Percentiles rank a stretch among this genome's conserved stretches.
phyloP scores from a whole-genome alignment of 352 stramenopile genomes.

The Lagenidium sp. region DNA sequence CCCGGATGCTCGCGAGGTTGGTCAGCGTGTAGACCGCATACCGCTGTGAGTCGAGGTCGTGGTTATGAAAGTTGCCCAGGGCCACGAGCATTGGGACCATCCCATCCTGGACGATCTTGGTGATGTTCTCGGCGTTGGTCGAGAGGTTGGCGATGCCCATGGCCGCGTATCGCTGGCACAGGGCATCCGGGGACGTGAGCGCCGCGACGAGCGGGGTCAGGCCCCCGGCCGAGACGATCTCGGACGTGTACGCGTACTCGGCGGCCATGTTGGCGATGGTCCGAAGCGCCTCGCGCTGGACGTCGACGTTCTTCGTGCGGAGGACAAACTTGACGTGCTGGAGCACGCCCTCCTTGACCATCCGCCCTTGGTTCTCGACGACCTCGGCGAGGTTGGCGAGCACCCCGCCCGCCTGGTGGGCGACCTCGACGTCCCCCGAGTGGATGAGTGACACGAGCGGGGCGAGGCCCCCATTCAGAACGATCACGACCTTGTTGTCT shows the following conservation, averaged over 20 bases:
- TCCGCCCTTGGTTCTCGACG: conserved; percentile 91
- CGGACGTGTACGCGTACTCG: conserved; percentile 89
- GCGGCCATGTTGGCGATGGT: conserved; percentile 94
- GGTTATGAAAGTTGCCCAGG: conserved; percentile 76
- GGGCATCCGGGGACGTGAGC: conserved; percentile 86
- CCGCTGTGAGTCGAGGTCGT: conserved; percentile 88
- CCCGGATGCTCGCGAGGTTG: conserved; percentile 86
- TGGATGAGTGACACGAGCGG: conserved; percentile 87
- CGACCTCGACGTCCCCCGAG: conserved; percentile 85
- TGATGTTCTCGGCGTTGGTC: conserved; percentile 85
- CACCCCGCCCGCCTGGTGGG: conserved; percentile 86
- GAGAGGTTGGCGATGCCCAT: conserved; percentile 96
- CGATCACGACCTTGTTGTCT: conserved; percentile 90
- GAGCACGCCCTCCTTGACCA: conserved; percentile 93
- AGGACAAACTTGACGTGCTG: conserved; percentile 96
- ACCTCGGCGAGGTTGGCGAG: conserved; percentile 92
- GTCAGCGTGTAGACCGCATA: conserved; percentile 92
- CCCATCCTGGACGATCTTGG: conserved; percentile 88
- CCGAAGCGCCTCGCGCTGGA: conserved; percentile 91
- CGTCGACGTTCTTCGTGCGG: conserved; percentile 82
- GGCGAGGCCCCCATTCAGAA: conserved; percentile 72
- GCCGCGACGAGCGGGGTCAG: conserved; percentile 85
- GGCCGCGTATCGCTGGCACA: conserved; percentile 91
- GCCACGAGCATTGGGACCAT: conserved; percentile 82
- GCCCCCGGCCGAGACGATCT: conserved; percentile 88